These are phyloP conservation scores for Leccinum variicolor DNA, from an alignment of 768 basidiomycete genomes.

Conservation along the genomic window DNA sequence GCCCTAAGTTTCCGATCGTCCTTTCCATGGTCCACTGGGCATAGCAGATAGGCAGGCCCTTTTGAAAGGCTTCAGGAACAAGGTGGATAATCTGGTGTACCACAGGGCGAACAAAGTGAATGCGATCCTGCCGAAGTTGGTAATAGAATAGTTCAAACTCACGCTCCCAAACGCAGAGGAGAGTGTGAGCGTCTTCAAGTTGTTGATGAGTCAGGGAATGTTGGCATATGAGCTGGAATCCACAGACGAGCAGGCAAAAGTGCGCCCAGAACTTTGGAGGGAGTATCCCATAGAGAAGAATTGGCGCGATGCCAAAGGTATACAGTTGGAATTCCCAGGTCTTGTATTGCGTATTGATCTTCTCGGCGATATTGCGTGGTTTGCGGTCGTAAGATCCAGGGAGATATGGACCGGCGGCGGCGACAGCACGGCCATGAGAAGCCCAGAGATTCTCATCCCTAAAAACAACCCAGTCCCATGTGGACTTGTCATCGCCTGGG, in stretches of 20 bases:
- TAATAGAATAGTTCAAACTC: slow-evolving; percentile 32
- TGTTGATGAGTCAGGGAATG: slow-evolving; percentile 9
- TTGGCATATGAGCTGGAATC: slow-evolving; percentile 22
- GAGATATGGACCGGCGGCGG: slow-evolving; percentile 3
- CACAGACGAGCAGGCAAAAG: slow-evolving; percentile 21
- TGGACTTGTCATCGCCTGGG: not conserved
- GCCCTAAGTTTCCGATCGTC: not conserved
- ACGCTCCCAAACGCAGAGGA: slow-evolving; percentile 21
- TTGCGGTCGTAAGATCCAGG: slow-evolving; percentile 20
- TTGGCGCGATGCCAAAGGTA: slow-evolving; percentile 17
- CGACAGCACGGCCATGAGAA: slow-evolving; percentile 15
- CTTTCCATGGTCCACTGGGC: slow-evolving; percentile 4
- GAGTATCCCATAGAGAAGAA: slow-evolving; percentile 14
- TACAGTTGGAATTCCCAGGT: slow-evolving; percentile 25
- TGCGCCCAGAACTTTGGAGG: slow-evolving; percentile 14
- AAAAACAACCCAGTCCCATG: not conserved
- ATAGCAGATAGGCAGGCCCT: not conserved
- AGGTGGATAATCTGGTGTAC: slow-evolving; percentile 30
- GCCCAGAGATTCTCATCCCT: slow-evolving; percentile 28
- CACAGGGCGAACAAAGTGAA: slow-evolving; percentile 31
- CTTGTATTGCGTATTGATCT: slow-evolving; percentile 29
- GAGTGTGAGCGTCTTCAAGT: slow-evolving; percentile 10
- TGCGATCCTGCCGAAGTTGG: slow-evolving; percentile 13
- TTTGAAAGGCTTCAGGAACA: not conserved
- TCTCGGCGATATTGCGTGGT: slow-evolving; percentile 24